Base-by-base conservation (phyloP, 225 moss, liverwort and hornwort species). In the Marchantia paleacea region DNA sequence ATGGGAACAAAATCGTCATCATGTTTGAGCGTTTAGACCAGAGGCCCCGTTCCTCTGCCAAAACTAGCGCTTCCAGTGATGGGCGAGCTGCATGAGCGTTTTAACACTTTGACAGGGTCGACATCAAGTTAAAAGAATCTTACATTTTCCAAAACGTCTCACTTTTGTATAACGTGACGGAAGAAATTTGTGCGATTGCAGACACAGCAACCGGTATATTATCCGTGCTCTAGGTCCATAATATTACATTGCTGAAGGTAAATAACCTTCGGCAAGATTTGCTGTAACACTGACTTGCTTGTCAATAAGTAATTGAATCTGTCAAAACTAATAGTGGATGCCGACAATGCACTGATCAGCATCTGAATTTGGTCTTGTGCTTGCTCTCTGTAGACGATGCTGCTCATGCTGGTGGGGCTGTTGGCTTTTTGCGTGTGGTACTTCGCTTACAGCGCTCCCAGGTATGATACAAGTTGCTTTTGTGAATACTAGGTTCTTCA, bases 401-500 rank as follows among this genome's bases (percentile, higher is more conserved):
- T 92, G 85, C 85, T 87, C 84, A 89, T 92, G 79, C 75, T 94
- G 66, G 86, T 92, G 72, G 92, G 89, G 79, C 86, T 89, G 78
- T 24, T 94, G 78, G 85, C 89, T 51, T 86, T 94, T 62, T 88
- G 91, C 71, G 87, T 90, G 52, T 91, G 94, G 91, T 92, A 90
- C 77, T 94, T 89, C 75, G 87, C 91, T n/a, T 91, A 91, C 55
- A 91, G 90, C 78, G 92, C 89, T 76, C 89, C 91, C 11, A 92
- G 92, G 86, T 90, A 90, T 29, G 92, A 13, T 26, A 6, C 7
- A 16, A 72, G 22, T 72, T 29, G 28, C 20, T 39, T 39, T 39
- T 5, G 39, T 39, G 2, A 5, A 39, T 39, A 51, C 6, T 70
- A 12, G 4, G n/a, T 51, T 11, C 1, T 72, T 72, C 39, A 51